Percentiles rank a stretch among this genome's conserved stretches.
Conservation (phyloP, 1,284 basidiomycete species). For the Microbotryomycetes sp. region DNA sequence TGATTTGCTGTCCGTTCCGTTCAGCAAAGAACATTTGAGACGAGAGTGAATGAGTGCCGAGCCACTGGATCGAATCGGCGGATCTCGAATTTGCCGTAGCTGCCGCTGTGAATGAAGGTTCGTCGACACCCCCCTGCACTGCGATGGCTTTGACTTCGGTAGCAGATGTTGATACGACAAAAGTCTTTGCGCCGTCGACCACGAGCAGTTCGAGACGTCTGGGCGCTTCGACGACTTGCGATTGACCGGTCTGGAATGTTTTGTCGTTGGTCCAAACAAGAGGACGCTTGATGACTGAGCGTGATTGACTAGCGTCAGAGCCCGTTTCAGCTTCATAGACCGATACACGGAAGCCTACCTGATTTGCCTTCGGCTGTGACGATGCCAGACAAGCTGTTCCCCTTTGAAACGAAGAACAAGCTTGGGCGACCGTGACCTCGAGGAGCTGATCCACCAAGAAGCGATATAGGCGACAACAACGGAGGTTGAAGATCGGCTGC, state of each 20-base stretch:
- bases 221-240: neutral
- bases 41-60: constrained; percentile 22
- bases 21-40: constrained; percentile 29
- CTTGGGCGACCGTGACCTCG: constrained; percentile 76
- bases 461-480: constrained; percentile 64
- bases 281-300: constrained; percentile 34
- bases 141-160: constrained; percentile 16
- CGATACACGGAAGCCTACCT: constrained; percentile 7
- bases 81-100: neutral
- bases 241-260: neutral
- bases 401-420: constrained; percentile 74
- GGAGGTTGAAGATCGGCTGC: constrained; percentile 49
- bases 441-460: constrained; percentile 60
- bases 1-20: constrained; percentile 10
- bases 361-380: constrained; percentile 74
- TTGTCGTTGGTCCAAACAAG: constrained; percentile 23
- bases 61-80: constrained; percentile 15
- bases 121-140: constrained; percentile 6
- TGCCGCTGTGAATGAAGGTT: constrained; percentile 3
- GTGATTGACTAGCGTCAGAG: constrained; percentile 20
- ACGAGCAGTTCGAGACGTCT: constrained; percentile 22
- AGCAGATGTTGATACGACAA: constrained; percentile 9
- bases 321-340: neutral
- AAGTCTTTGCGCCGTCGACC: constrained; percentile 8
- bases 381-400: constrained; percentile 72